Percentiles rank a stretch among this genome's conserved stretches.
Conservation (phyloP, 495 filamentous ascomycete genomes). For the Aspergillus mulundensis region DNA sequence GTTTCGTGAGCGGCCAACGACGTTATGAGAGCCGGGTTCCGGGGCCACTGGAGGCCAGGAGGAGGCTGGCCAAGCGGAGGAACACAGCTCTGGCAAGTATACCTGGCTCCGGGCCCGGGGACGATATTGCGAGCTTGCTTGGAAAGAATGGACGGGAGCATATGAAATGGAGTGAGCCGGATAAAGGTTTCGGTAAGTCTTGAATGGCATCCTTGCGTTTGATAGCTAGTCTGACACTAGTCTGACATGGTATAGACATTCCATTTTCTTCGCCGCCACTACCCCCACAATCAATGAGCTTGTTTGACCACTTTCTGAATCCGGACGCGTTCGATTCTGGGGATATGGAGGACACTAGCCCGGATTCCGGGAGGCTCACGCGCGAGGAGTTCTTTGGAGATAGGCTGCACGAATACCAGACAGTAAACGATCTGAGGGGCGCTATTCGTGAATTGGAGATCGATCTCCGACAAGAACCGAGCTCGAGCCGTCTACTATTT, state of each 20-base stretch:
- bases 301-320: constrained; percentile 21
- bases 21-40: constrained; percentile 53
- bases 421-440: constrained; percentile 26
- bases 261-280: constrained; percentile 3
- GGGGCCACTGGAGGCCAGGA: constrained; percentile 57
- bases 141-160: constrained; percentile 45
- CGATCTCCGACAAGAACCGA: constrained; percentile 36
- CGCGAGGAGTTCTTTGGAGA: constrained; percentile 15
- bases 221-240: background rate
- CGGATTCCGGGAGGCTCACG: background rate
- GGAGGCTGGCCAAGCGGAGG: constrained; percentile 46
- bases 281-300: constrained; percentile 14
- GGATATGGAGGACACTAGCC: background rate
- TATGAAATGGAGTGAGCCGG: constrained; percentile 39
- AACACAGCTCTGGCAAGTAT: constrained; percentile 45
- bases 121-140: constrained; percentile 40
- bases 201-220: background rate
- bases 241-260: constrained; percentile 13
- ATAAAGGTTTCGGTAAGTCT: constrained; percentile 25
- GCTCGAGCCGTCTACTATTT: constrained; percentile 41
- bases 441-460: constrained; percentile 27
- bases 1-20: constrained; percentile 41
- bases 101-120: constrained; percentile 22
- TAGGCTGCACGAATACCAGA: constrained; percentile 21
- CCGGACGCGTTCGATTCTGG: constrained; percentile 13